Evolutionary conservation across 2,329 filamentous ascomycete genomes (phyloP), one percentile per base, ranked within the genome.

Genomic region (Penicillium sp.): DNA sequence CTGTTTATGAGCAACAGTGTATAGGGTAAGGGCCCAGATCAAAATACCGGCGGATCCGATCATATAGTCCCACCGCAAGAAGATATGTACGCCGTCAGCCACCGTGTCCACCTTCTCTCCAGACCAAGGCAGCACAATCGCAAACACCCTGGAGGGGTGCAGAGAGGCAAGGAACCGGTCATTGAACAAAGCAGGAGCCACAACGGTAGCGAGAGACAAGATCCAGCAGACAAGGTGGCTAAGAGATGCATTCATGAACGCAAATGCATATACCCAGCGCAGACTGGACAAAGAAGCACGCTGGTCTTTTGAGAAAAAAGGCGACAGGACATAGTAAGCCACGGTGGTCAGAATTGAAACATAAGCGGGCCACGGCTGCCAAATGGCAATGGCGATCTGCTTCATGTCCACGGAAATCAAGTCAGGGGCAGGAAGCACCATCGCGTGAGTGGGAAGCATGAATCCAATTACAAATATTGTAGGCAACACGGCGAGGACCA

Each of bases 341-440:
- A 63, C 18, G 2, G 58, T 66, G 4, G 73, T 69, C n/a, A 73
- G 54, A 9, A 76, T 44, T 3, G 70, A 69, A 6, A 77, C 70
- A 59, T 71, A 75, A 15, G 76, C 57, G 0, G 78, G 76, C 63
- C 78, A 80, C 3, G 71, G 64, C 54, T 80, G 77, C 75, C 78
- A 80, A 40, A 75, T 54, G 1, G 75, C 74, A 24, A 78, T 75
- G 48, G 73, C 69, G 20, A 66, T 65, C 56, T 80, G 77, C 53
- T 77, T 78, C 10, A 66, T 63, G n/a, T 69, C 62, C 13, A 69
- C 58, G 1, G 68, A 67, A 12, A 77, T 54, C 1, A 68, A 20
- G 0, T 58, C 59, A 0, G 75, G 75, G 2, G 70, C 64, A 1
- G 75, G 74, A 4, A 78, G 60, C 9, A 66, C 59, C 67, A 79